phyloP scores from a whole-genome alignment of 768 basidiomycete genomes.

The Clathrus columnatus region DNA sequence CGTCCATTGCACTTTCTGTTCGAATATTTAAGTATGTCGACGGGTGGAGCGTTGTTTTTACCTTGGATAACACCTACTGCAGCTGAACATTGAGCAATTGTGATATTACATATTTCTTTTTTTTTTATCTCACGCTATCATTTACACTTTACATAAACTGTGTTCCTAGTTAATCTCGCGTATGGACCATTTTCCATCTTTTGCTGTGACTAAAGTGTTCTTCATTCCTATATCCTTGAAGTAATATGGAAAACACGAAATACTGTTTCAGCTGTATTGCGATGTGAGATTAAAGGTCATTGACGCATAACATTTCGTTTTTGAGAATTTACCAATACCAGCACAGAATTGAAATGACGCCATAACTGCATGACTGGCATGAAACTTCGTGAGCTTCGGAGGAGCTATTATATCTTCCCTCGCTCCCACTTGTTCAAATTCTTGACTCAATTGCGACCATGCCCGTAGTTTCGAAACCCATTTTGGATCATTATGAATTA shows the following conservation, averaged over 20 bases:
- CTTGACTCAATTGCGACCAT: neutral
- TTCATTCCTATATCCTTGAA: no score
- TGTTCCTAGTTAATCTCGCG: no score
- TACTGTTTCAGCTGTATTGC: no score
- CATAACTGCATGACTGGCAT: no score
- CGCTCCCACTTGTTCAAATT: neutral
- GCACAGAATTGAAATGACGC: neutral
- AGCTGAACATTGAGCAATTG: neutral
- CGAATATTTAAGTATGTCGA: conserved; percentile 55
- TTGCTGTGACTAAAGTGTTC: no score
- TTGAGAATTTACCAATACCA: neutral
- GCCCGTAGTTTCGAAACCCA: neutral
- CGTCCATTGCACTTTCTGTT: conserved; percentile 75
- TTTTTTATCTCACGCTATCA: neutral
- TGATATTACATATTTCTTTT: neutral
- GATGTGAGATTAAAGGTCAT: no score
- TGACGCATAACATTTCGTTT: no score
- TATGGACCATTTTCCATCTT: no score
- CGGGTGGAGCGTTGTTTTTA: neutral
- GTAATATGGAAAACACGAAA: no score
- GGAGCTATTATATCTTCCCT: neutral
- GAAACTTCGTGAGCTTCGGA: neutral
- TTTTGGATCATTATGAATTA: neutral
- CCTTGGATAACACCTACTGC: no score
- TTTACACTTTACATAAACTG: neutral